A percentile compares a stretch with the other conserved stretches of the same genome.
Conservation (phyloP, 768 basidiomycete species). For the Rubroboletus pulcherrimus region DNA sequence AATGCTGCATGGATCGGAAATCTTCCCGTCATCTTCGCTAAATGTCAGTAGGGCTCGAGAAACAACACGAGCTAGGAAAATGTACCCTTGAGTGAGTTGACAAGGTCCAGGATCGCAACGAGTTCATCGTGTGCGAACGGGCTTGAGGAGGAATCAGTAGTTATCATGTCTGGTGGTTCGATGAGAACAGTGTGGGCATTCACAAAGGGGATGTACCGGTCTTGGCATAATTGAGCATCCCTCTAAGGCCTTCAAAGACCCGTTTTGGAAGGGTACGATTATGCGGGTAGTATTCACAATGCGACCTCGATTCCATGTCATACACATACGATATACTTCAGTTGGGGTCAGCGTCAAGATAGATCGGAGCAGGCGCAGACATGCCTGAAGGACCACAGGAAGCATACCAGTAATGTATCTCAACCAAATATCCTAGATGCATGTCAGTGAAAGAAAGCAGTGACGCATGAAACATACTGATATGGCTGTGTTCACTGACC, state of each 20-base stretch:
- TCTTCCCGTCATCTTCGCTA: neutral
- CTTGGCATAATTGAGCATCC: constrained; percentile 15
- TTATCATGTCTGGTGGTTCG: constrained; percentile 7
- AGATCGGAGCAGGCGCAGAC: neutral
- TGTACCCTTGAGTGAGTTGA: constrained; percentile 13
- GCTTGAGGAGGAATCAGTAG: constrained; percentile 16
- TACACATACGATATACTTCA: neutral
- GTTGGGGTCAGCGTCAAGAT: neutral
- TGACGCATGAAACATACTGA: constrained; percentile 3
- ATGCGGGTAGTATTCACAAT: constrained; percentile 17
- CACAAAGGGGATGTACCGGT: constrained; percentile 1
- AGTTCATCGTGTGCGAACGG: constrained; percentile 17
- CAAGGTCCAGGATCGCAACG: constrained; percentile 8
- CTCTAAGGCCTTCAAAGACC: constrained; percentile 8
- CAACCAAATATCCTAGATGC: constrained; percentile 6
- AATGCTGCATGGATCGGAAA: constrained; percentile 1
- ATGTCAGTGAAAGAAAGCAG: neutral
- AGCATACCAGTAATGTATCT: constrained; percentile 12
- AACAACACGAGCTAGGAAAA: neutral
- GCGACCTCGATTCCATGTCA: constrained; percentile 12
- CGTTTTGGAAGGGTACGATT: neutral
- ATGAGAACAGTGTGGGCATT: neutral
- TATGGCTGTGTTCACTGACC: constrained; percentile 3
- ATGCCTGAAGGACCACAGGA: neutral
- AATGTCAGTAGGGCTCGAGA: neutral